phyloP scores from a whole-genome alignment of 371 early-diverging fungal genomes.

The Mortierella sp. region DNA sequence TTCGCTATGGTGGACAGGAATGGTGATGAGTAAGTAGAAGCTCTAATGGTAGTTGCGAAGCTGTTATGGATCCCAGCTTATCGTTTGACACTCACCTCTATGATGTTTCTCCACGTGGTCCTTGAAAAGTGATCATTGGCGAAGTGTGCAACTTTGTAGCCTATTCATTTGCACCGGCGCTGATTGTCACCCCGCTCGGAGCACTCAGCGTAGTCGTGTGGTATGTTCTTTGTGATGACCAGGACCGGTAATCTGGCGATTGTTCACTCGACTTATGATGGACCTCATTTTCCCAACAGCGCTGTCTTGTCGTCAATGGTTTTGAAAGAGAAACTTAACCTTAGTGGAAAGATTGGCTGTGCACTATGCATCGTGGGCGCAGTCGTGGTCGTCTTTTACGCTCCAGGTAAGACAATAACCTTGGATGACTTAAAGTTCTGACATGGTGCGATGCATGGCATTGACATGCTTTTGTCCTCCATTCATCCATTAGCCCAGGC shows the following conservation, averaged over 20 bases:
- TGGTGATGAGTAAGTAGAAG: constrained; percentile 77
- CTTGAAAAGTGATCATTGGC: constrained; percentile 85
- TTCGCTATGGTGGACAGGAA: constrained; percentile 95
- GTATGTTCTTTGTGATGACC: no score
- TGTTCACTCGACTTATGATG: no score
- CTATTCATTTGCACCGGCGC: constrained; percentile 94
- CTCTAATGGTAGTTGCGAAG: no score
- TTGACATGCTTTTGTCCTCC: no score
- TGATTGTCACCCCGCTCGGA: constrained; percentile 96
- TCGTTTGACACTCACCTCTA: no score
- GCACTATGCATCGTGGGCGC: constrained; percentile 93
- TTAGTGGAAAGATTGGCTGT: constrained; percentile 91
- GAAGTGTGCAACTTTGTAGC: constrained; percentile 95
- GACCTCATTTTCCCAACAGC: constrained; percentile 59
- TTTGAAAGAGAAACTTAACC: constrained; percentile 85
- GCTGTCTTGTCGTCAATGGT: constrained; percentile 92
- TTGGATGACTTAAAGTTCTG: no score
- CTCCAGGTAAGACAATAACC: constrained; percentile 84
- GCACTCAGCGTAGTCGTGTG: constrained; percentile 88
- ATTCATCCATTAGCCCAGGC: constrained; percentile 69
- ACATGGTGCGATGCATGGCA: no score
- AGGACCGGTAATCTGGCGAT: no score
- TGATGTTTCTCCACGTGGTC: no score
- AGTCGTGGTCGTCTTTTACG: constrained; percentile 87
- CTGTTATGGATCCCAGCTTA: no score